Percentiles rank a stretch among this genome's conserved stretches.
phyloP scores from a whole-genome alignment of 192 early-diverging fungal species.

The Chytriomyces sp. region DNA sequence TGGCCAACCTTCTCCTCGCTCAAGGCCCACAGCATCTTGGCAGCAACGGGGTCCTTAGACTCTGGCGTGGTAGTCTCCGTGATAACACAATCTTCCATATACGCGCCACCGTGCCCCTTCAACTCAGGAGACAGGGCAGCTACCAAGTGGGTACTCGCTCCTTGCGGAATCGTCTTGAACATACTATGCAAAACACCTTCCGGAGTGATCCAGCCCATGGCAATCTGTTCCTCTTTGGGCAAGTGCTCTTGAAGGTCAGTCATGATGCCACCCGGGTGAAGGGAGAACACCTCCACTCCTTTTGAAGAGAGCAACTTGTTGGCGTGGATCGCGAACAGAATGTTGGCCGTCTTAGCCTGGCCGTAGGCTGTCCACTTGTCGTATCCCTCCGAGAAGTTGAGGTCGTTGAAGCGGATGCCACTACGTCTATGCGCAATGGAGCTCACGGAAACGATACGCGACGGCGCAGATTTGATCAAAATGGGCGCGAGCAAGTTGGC shows the following conservation, averaged over 20 bases:
- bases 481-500: constrained; percentile 34
- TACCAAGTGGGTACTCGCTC: constrained; percentile 35
- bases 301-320: constrained; percentile 3
- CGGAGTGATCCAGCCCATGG: background rate
- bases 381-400: constrained; percentile 22
- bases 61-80: background rate
- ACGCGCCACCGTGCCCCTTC: constrained; percentile 43
- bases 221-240: background rate
- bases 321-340: constrained; percentile 37
- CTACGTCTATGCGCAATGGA: constrained; percentile 31
- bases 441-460: constrained; percentile 36
- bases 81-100: constrained; percentile 37
- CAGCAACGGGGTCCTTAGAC: constrained; percentile 5
- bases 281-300: constrained; percentile 15
- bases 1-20: constrained; percentile 11
- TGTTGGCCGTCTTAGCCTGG: constrained; percentile 44
- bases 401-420: constrained; percentile 32
- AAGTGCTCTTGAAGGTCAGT: constrained; percentile 3
- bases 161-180: constrained; percentile 33
- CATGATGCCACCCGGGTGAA: constrained; percentile 43
- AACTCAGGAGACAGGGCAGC: constrained; percentile 30
- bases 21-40: constrained; percentile 6
- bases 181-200: background rate
- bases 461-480: constrained; percentile 29
- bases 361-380: constrained; percentile 41